Evolutionary conservation across 495 filamentous ascomycete species (phyloP).

Genomic region (Podospora pseudoanserina): DNA sequence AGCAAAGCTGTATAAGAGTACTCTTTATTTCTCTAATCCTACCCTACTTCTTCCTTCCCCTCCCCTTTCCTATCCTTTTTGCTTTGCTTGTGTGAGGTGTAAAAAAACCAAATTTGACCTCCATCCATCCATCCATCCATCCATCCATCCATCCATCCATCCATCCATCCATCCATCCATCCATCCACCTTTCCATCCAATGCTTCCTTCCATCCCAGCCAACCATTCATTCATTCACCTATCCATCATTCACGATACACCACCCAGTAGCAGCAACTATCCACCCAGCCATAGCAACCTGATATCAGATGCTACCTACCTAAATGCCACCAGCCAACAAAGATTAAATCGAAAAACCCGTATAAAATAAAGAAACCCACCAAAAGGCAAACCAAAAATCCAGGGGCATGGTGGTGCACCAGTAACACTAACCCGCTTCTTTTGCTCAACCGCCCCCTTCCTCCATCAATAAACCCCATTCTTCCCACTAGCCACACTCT

Average conservation of each 20-base stretch:
- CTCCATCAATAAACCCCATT: conserved; percentile 13
- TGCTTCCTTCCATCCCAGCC: background rate
- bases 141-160: background rate
- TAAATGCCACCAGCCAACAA: background rate
- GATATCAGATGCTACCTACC: background rate
- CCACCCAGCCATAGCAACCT: background rate
- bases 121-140: conserved; percentile 4
- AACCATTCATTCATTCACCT: no score
- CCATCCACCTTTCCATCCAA: background rate
- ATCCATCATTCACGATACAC: background rate
- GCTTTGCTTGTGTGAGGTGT: background rate
- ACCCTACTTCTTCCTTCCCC: background rate
- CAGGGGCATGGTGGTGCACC: background rate
- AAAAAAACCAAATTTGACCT: conserved; percentile 9
- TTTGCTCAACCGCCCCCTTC: background rate
- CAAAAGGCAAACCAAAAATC: background rate
- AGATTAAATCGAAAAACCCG: background rate
- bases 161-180: background rate
- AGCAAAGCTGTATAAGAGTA: background rate
- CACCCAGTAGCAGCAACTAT: background rate
- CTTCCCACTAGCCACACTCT: conserved; percentile 12
- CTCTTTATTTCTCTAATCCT: background rate
- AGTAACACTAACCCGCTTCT: background rate
- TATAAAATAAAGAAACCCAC: background rate
- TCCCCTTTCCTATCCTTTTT: background rate